These are phyloP conservation scores for Boletus subparvulus DNA, from an alignment of 768 basidiomycete species.

Conservation along the genomic window DNA sequence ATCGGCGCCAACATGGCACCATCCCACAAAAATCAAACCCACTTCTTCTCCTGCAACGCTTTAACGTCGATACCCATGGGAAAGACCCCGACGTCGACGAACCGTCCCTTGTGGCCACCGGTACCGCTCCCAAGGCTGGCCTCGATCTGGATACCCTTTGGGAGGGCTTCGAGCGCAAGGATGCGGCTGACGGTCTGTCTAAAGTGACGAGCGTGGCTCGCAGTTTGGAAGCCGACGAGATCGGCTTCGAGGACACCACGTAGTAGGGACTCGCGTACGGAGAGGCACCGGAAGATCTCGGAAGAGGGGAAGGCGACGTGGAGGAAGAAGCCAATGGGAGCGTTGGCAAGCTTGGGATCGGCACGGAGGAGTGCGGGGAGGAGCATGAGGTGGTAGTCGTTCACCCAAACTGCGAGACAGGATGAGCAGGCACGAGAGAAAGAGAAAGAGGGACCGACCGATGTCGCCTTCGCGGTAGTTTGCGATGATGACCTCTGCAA, in stretches of 20 bases:
- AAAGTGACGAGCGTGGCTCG: constrained; percentile 81
- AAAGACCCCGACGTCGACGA: constrained; percentile 87
- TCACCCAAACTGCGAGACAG: constrained; percentile 60
- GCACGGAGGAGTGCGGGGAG: constrained; percentile 84
- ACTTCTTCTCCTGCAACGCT: constrained; percentile 66
- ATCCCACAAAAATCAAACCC: constrained; percentile 17
- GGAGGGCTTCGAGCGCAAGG: constrained; percentile 74
- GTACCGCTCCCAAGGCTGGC: not conserved
- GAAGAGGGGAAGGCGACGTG: constrained; percentile 96
- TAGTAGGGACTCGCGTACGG: constrained; percentile 73
- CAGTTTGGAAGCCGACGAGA: constrained; percentile 90
- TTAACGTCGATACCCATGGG: constrained; percentile 88
- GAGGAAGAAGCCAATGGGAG: constrained; percentile 81
- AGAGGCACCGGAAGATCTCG: constrained; percentile 92
- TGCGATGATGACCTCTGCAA: constrained; percentile 79
- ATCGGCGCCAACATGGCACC: not conserved
- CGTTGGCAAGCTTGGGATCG: constrained; percentile 44
- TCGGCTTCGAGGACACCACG: constrained; percentile 89
- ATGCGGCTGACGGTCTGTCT: constrained; percentile 83
- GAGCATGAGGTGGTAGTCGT: constrained; percentile 97
- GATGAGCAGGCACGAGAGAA: constrained; percentile 1
- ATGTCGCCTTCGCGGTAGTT: constrained; percentile 89
- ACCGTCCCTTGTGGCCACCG: constrained; percentile 42
- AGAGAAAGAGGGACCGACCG: constrained; percentile 34
- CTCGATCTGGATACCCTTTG: constrained; percentile 75